Evolutionary conservation across 139 green algal species (phyloP).

Genomic region (Zygnema cylindricum): DNA sequence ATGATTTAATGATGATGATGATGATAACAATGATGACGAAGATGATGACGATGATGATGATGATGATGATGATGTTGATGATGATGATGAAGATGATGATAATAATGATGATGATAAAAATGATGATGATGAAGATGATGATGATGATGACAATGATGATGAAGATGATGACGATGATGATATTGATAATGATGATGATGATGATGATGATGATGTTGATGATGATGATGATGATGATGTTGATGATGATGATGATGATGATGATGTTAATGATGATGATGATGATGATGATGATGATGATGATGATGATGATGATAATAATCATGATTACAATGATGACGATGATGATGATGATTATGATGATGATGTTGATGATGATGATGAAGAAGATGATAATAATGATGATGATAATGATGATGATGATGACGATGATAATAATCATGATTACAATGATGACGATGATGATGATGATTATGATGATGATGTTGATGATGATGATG

Average conservation of each 20-base stretch:
- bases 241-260: too few species aligned
- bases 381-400: too few species aligned
- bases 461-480: too few species aligned
- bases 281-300: slow-evolving; percentile 15
- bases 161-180: not conserved
- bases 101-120: not conserved
- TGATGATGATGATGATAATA: slow-evolving; percentile 1
- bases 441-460: too few species aligned
- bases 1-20: not conserved
- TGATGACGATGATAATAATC: too few species aligned
- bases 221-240: not conserved
- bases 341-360: too few species aligned
- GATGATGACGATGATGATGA: too few species aligned
- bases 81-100: slow-evolving; percentile 2
- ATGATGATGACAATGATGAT: not conserved
- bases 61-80: not conserved
- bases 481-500: too few species aligned
- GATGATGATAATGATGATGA: too few species aligned
- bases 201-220: slow-evolving; percentile 17
- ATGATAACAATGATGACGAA: too few species aligned
- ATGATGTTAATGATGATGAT: too few species aligned
- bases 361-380: too few species aligned
- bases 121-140: slow-evolving; percentile 1
- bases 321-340: slow-evolving; percentile 10
- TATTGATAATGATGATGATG: not conserved